Evolutionary conservation across 2,329 filamentous ascomycete genomes (phyloP).

Genomic region (Cylindrodendrum hubeiense): DNA sequence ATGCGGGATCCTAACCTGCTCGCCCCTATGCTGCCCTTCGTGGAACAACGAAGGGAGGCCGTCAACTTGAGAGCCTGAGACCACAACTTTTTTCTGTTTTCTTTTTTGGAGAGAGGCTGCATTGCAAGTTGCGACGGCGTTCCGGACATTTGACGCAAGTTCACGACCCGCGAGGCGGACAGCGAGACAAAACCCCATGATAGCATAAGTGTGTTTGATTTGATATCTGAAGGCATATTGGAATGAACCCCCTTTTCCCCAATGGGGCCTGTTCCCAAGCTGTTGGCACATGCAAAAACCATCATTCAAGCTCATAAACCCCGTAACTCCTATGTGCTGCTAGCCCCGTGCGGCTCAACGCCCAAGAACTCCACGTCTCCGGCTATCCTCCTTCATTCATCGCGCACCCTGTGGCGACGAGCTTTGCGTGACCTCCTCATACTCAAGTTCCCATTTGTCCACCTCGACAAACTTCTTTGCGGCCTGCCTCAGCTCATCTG

Average conservation of each 20-base stretch:
- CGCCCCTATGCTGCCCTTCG: constrained; percentile 75
- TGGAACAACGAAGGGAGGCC: constrained; percentile 75
- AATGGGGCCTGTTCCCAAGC: constrained; percentile 11
- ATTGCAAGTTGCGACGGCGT: constrained; percentile 28
- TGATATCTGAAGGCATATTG: constrained; percentile 35
- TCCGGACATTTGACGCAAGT: constrained; percentile 27
- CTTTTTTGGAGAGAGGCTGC: not conserved
- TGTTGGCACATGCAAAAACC: constrained; percentile 30
- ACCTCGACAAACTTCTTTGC: constrained; percentile 76
- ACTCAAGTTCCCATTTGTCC: constrained; percentile 76
- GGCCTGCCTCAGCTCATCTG: constrained; percentile 69
- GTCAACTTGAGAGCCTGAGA: constrained; percentile 37
- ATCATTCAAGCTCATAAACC: constrained; percentile 38
- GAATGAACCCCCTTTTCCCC: constrained; percentile 13
- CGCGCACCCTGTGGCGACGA: constrained; percentile 66
- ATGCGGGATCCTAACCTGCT: constrained; percentile 86
- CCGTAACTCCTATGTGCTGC: constrained; percentile 29
- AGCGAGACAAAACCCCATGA: constrained; percentile 19
- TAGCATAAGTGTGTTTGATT: constrained; percentile 32
- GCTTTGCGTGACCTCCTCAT: constrained; percentile 71
- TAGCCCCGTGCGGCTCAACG: constrained; percentile 22
- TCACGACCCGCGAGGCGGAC: constrained; percentile 16
- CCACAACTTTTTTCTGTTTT: not conserved
- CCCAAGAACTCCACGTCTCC: constrained; percentile 14
- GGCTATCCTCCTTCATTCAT: constrained; percentile 42